These are phyloP conservation scores for Lepidium didymum DNA, from an alignment of 345 rosid genomes.

Conservation along the genomic window DNA sequence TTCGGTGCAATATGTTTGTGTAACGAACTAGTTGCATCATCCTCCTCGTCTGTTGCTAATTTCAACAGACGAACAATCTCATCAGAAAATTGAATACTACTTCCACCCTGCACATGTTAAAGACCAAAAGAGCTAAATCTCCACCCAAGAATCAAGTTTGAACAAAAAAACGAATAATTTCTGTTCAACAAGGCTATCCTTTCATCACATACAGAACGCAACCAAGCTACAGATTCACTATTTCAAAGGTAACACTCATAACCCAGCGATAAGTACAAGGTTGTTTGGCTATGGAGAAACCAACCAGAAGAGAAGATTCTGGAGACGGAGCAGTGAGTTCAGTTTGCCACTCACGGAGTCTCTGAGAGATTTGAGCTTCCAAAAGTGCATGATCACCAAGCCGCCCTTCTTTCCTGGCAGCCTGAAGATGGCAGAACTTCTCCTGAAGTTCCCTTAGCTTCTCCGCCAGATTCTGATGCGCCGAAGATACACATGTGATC, in stretches of 20 bases:
- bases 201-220: neutral
- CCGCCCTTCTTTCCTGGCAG: slow-evolving; percentile 59
- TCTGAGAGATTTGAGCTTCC: slow-evolving; percentile 63
- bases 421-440: slow-evolving; percentile 47
- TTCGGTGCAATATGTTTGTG: slow-evolving; percentile 35
- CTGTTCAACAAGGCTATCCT: neutral
- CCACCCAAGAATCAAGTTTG: neutral
- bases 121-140: neutral
- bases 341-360: slow-evolving; percentile 62
- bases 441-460: slow-evolving; percentile 55
- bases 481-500: slow-evolving; percentile 40
- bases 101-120: slow-evolving; percentile 44
- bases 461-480: slow-evolving; percentile 49
- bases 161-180: neutral
- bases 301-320: slow-evolving; percentile 55
- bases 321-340: slow-evolving; percentile 65
- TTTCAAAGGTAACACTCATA: neutral
- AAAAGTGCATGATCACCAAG: slow-evolving; percentile 40
- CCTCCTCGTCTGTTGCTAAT: slow-evolving; percentile 63
- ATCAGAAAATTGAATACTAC: slow-evolving; percentile 52
- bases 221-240: neutral
- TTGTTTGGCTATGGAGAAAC: slow-evolving; percentile 2
- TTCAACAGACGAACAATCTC: slow-evolving; percentile 55
- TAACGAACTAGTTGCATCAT: slow-evolving; percentile 72
- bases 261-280: neutral